Conservation (phyloP, 2,329 filamentous ascomycete species). For the Beauveria pseudobassiana region DNA sequence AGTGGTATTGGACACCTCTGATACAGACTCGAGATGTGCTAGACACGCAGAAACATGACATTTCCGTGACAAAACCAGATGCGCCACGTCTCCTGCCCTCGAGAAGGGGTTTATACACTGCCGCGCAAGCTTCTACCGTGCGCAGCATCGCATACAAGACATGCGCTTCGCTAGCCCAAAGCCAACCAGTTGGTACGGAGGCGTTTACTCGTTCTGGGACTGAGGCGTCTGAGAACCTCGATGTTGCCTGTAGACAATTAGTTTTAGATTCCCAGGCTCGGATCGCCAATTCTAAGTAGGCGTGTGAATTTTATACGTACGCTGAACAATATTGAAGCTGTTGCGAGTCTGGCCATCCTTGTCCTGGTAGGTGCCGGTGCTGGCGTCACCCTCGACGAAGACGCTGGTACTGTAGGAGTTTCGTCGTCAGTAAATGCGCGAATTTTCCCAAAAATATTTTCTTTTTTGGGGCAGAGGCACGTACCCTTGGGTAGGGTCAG, state of each 20-base stretch:
- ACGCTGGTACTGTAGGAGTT: slow-evolving; percentile 58
- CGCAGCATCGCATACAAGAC: background rate
- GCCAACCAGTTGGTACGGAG: background rate
- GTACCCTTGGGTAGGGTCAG: slow-evolving; percentile 73
- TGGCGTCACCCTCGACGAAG: slow-evolving; percentile 76
- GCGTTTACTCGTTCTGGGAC: slow-evolving; percentile 18
- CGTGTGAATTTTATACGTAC: slow-evolving; percentile 48
- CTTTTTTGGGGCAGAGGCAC: slow-evolving; percentile 26
- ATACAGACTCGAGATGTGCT: background rate
- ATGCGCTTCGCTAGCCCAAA: background rate
- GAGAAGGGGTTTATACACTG: slow-evolving; percentile 3
- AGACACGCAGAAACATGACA: background rate
- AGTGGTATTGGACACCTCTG: background rate
- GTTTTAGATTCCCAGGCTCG: background rate
- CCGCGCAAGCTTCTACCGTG: background rate
- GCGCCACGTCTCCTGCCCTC: background rate
- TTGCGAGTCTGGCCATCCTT: slow-evolving; percentile 60
- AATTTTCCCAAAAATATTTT: background rate
- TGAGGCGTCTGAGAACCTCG: slow-evolving; percentile 38
- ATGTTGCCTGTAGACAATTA: slow-evolving; percentile 29
- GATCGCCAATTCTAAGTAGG: background rate
- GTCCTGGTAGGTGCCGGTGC: slow-evolving; percentile 59
- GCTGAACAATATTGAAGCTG: slow-evolving; percentile 66
- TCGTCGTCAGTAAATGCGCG: background rate
- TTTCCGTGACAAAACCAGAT: background rate